Conservation (phyloP, 352 stramenopile genomes). For the Phytophthora capsici region DNA sequence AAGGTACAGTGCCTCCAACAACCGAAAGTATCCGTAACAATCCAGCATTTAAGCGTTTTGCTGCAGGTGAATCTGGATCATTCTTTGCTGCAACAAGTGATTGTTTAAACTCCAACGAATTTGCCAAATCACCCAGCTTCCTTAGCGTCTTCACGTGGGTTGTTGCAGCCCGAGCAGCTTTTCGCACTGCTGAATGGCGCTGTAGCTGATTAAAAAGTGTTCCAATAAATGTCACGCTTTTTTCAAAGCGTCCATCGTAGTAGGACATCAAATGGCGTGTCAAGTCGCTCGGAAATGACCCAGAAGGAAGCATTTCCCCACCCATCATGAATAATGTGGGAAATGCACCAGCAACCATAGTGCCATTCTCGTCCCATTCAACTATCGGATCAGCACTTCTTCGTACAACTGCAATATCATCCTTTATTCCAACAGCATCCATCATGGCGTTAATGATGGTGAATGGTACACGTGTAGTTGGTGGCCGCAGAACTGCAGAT, state of each 20-base stretch:
- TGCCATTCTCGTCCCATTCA: background rate
- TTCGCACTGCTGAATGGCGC: background rate
- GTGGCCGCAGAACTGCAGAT: background rate
- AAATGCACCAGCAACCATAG: constrained; percentile 1
- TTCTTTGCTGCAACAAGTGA: background rate
- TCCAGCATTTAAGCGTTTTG: background rate
- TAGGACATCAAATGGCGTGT: background rate
- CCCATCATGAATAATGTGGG: background rate
- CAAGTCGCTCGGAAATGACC: background rate
- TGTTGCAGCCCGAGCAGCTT: background rate
- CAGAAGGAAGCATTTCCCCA: background rate
- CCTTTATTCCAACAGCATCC: background rate
- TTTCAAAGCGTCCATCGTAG: constrained; percentile 2
- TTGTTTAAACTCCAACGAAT: background rate
- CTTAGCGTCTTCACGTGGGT: background rate
- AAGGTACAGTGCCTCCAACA: background rate
- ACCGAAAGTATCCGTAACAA: background rate
- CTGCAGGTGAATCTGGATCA: background rate
- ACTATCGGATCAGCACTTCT: background rate
- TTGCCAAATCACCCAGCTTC: background rate
- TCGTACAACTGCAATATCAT: background rate
- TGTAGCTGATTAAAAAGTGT: constrained; percentile 3
- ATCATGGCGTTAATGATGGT: background rate
- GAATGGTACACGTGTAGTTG: too few relatives aligned
- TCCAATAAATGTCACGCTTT: background rate